Evolutionary conservation across 2,329 filamentous ascomycete genomes (phyloP), one percentile per base, ranked within the genome.

Genomic region (Cercospora sp.): DNA sequence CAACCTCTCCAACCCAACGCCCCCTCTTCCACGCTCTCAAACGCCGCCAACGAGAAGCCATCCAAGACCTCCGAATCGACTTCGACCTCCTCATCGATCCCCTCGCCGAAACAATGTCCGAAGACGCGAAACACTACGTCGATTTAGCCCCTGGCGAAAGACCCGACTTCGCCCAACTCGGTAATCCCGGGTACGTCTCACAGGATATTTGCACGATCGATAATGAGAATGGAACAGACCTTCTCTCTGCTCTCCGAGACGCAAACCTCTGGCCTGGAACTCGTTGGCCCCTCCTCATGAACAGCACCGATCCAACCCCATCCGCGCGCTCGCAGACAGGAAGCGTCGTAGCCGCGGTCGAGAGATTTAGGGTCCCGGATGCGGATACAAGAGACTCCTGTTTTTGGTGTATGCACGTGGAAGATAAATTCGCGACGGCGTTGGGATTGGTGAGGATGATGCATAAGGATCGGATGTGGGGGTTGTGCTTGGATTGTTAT

Each of bases 401-500:
- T 66, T 72, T 72, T n/a, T 76, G 72, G 69, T 77, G 76, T 67
- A 59, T 70, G 33, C 67, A 72, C 53, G 65, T 75, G 3, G 73
- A 73, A 28, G 67, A 67, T 18, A 60, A 60, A 7, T 76, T 77
- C 55, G 69, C 48, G 1, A 62, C 60, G 23, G 67, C 69, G 13
- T 16, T 76, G 55, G 60, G 63, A 13, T 12, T 73, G 9, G 71
- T 76, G 58, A 69, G 67, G 64, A 59, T 65, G 45, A 60, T 73
- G 67, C 74, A 75, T 23, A 64, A 62, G 39, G 70, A 72, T 20
- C 64, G 74, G n/a, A 58, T 77, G 20, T 77, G 75, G 75, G 76
- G 75, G 8, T 36, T 77, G 39, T 77, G 76, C 64, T 65, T 76
- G 63, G 76, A 77, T 57, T 77, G 76, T 62, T 75, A 74, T 65